phyloP scores from a whole-genome alignment of 2,329 filamentous ascomycete species.

The Pyricularia sp. region DNA sequence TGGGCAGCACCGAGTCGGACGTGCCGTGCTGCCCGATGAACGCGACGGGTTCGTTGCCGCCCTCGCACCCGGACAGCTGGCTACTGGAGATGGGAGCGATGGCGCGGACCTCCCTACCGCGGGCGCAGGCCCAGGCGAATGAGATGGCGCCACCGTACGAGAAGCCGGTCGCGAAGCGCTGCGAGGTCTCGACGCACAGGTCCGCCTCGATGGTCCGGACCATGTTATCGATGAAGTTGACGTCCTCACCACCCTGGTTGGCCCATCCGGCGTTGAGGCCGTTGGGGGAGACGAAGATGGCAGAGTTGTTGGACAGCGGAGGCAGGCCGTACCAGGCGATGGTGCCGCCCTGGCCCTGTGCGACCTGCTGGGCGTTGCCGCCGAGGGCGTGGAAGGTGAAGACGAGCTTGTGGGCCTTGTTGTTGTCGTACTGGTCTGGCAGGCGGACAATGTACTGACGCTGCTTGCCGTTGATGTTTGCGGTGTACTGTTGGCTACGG shows the following conservation, averaged over 20 bases:
- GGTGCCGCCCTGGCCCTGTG: slow-evolving; percentile 16
- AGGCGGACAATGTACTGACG: slow-evolving; percentile 23
- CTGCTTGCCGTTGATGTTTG: slow-evolving; percentile 22
- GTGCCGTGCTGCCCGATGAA: slow-evolving; percentile 11
- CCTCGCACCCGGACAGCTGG: slow-evolving; percentile 2
- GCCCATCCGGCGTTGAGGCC: slow-evolving; percentile 28
- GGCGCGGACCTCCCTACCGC: slow-evolving; percentile 21
- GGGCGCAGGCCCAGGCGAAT: slow-evolving; percentile 26
- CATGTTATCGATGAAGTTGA: slow-evolving; percentile 26
- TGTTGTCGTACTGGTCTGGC: slow-evolving; percentile 20
- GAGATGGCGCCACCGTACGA: slow-evolving; percentile 30
- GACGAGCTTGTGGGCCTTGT: slow-evolving; percentile 25
- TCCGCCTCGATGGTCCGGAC: slow-evolving; percentile 21
- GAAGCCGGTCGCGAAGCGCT: slow-evolving; percentile 30
- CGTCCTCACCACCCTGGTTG: slow-evolving; percentile 26
- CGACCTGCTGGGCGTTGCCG: slow-evolving; percentile 24
- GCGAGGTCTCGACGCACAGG: slow-evolving; percentile 27
- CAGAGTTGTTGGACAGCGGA: slow-evolving; percentile 18
- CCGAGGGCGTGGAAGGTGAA: slow-evolving; percentile 27
- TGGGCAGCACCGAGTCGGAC: slow-evolving; percentile 8
- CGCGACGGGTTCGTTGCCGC: slow-evolving; percentile 7
- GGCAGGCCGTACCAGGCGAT: slow-evolving; percentile 27
- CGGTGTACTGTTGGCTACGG: slow-evolving; percentile 17
- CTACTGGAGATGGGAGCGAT: slow-evolving; percentile 11
- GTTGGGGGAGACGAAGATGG: slow-evolving; percentile 30